Evolutionary conservation across 83 land plant species (phyloP).

Genomic region (Thuja plicata): DNA sequence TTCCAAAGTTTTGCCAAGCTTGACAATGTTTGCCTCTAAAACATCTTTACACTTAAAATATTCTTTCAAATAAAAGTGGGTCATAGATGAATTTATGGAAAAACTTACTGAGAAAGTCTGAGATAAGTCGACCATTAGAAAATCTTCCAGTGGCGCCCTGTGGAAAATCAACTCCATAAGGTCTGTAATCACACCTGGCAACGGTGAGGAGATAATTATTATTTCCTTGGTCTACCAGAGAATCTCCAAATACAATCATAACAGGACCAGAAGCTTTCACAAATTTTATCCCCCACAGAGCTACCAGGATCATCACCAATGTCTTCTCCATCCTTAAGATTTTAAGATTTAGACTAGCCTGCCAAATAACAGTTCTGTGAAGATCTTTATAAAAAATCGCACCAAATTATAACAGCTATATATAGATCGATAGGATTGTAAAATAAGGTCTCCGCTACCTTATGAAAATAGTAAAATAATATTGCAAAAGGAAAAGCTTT

Average conservation of each 20-base stretch:
- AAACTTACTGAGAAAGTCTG: slow-evolving; percentile 29
- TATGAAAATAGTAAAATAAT: too few relatives aligned
- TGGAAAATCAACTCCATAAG: slow-evolving; percentile 41
- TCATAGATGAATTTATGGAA: not conserved
- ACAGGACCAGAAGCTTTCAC: slow-evolving; percentile 15
- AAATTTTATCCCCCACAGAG: not conserved
- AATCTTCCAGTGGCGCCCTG: slow-evolving; percentile 44
- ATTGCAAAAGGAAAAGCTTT: too few relatives aligned
- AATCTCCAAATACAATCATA: slow-evolving; percentile 52
- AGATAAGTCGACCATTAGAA: slow-evolving; percentile 38
- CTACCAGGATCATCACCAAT: not conserved
- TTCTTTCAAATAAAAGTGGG: not conserved
- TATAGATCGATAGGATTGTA: too few relatives aligned
- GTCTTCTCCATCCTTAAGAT: not conserved
- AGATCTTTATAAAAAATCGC: not conserved
- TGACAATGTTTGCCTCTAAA: too few relatives aligned
- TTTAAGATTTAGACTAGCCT: not conserved
- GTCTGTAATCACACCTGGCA: slow-evolving; percentile 37
- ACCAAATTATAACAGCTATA: too few relatives aligned
- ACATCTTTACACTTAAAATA: not conserved
- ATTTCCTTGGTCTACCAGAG: slow-evolving; percentile 52
- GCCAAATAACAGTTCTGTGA: not conserved
- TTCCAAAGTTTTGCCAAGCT: too few relatives aligned
- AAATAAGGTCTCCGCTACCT: too few relatives aligned
- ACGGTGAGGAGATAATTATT: slow-evolving; percentile 31